Percentiles rank a stretch among this genome's conserved stretches.
Evolutionary conservation across 352 stramenopile species (phyloP).

Genomic region (Globisporangium camurandrum): DNA sequence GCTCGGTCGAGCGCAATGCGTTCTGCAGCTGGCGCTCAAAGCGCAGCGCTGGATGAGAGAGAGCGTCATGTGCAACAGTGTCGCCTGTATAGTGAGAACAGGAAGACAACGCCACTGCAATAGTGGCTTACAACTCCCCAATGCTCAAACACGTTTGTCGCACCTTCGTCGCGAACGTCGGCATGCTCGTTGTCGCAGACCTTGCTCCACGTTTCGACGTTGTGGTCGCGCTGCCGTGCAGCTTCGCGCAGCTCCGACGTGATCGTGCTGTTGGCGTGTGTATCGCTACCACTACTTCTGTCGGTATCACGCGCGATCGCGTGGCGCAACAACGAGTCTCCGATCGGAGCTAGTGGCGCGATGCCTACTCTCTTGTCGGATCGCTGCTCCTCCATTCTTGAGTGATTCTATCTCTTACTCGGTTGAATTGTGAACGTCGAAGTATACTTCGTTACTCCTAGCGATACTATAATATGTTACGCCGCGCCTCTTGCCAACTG

Average conservation of each 20-base stretch:
- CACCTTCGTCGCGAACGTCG: slow-evolving; percentile 6
- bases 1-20: slow-evolving; percentile 40
- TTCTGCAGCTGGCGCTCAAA: slow-evolving; percentile 44
- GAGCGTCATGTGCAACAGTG: neutral
- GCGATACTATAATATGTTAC: too few relatives aligned
- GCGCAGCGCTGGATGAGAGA: slow-evolving; percentile 13
- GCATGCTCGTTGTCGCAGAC: slow-evolving; percentile 17
- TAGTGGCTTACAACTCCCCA: too few relatives aligned
- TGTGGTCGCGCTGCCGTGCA: slow-evolving; percentile 3
- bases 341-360: neutral
- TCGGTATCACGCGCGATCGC: neutral
- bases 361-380: too few relatives aligned
- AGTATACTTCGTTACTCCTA: too few relatives aligned
- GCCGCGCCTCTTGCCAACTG: too few relatives aligned
- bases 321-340: slow-evolving; percentile 1
- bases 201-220: slow-evolving; percentile 20
- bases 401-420: too few relatives aligned
- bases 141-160: too few relatives aligned
- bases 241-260: slow-evolving; percentile 3
- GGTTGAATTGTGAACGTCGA: too few relatives aligned
- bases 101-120: too few relatives aligned
- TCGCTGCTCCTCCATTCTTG: too few relatives aligned
- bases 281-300: neutral
- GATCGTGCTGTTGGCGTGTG: neutral
- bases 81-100: too few relatives aligned